Percentiles rank a stretch among this genome's conserved stretches.
These are phyloP conservation scores for Penicillium vulpinum DNA, from an alignment of 2,329 filamentous ascomycete species.

Conservation along the genomic window DNA sequence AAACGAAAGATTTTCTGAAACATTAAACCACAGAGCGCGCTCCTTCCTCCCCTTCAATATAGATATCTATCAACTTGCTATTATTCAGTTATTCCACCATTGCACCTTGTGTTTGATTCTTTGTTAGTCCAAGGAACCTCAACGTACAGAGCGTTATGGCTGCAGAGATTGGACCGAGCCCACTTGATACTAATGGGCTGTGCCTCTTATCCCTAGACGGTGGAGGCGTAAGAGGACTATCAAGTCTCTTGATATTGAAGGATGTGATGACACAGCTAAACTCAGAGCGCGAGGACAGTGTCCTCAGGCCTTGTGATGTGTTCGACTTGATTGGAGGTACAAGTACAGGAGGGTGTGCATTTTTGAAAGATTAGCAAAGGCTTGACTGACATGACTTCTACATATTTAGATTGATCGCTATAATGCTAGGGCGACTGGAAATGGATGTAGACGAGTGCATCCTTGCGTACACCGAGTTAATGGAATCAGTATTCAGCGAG, in stretches of 20 bases:
- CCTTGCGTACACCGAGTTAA: slow-evolving; percentile 29
- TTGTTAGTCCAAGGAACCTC: not conserved
- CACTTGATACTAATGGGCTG: slow-evolving; percentile 10
- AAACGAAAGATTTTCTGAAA: not conserved
- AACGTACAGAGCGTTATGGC: not conserved
- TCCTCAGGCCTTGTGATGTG: slow-evolving; percentile 23
- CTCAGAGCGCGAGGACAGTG: slow-evolving; percentile 12
- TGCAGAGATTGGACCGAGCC: not conserved
- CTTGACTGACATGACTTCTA: not conserved
- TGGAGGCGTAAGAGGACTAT: slow-evolving; percentile 44
- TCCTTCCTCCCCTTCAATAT: too few species aligned
- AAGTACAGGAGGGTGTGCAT: slow-evolving; percentile 31
- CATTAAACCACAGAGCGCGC: not conserved
- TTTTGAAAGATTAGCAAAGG: too few species aligned
- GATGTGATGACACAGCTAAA: slow-evolving; percentile 37
- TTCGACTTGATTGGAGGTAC: slow-evolving; percentile 26
- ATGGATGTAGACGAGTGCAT: slow-evolving; percentile 40
- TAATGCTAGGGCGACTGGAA: slow-evolving; percentile 41
- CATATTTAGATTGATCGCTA: slow-evolving; percentile 34
- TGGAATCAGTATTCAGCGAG: slow-evolving; percentile 28
- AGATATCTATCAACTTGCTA: not conserved
- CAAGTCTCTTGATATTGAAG: slow-evolving; percentile 39
- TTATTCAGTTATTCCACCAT: not conserved
- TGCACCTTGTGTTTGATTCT: not conserved
- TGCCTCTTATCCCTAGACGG: slow-evolving; percentile 36